These are phyloP conservation scores for Ophiostoma triangulosporum DNA, from an alignment of 2,329 filamentous ascomycete genomes.

Conservation along the genomic window DNA sequence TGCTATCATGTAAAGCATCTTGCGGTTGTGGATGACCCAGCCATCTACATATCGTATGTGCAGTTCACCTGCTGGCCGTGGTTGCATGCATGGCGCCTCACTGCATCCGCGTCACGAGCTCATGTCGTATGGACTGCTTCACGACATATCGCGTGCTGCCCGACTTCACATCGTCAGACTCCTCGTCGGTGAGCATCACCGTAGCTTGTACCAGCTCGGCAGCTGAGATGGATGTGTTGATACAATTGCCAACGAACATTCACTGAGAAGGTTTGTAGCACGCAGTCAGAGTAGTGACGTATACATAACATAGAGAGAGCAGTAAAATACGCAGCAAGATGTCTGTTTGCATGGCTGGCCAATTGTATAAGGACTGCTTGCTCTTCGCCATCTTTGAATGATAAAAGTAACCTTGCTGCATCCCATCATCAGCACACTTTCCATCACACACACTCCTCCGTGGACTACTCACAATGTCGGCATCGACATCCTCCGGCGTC, in stretches of 20 bases:
- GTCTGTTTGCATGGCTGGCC: too few relatives aligned
- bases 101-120: neutral
- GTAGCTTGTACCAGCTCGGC: neutral
- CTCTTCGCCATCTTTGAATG: too few relatives aligned
- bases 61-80: neutral
- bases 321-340: too few relatives aligned
- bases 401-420: too few relatives aligned
- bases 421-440: neutral
- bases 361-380: too few relatives aligned
- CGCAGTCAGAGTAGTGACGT: too few relatives aligned
- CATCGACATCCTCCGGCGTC: neutral
- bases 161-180: neutral
- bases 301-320: too few relatives aligned
- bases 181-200: neutral
- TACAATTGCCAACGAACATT: too few relatives aligned
- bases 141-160: neutral
- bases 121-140: neutral
- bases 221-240: neutral
- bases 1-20: neutral
- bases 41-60: neutral
- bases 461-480: neutral
- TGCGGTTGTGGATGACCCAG: neutral
- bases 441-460: neutral
- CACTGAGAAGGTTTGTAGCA: too few relatives aligned
- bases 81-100: neutral